Base-by-base conservation (phyloP, 179 eudicot genomes). In the Silene noctiflora region DNA sequence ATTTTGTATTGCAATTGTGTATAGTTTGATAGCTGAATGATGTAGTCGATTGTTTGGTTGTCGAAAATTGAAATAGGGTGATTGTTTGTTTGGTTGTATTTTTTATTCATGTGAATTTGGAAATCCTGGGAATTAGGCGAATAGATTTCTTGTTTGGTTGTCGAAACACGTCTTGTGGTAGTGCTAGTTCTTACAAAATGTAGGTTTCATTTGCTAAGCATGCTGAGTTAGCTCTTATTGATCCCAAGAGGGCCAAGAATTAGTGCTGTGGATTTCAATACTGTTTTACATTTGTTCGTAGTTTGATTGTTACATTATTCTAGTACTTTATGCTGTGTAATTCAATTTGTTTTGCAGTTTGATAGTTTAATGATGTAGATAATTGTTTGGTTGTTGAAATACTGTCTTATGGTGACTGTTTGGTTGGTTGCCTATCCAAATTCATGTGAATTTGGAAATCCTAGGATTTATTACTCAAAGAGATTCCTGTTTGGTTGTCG, bases 211-310 rank as follows among this genome's bases (percentile, higher is more conserved):
- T 10, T 48, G 4, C 14, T 14, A 48, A 48, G 13, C 13, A 7
- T 5, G 42, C 42, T 35, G 6, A 11, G 55, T 96, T 94, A 63
- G 98, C 98, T 61, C 96, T 89, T 74, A 80, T 92, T 61, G 97
- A 94, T 78, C 97, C 98, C 56, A 94, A 92, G 80, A 91, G 97
- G 12, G 98, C 97, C 14, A 94, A 92, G 82, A 90, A 97, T 92
- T 88, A 87, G 7, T 55, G 12, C 39, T 35, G 42, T 35, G 42
- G 42, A 35, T 35, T 35, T 29, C 33, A 29, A 29, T 29, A 1
- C 6, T 35, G 1, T 33, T 29, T 27, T 14, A 0, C 20, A 24
- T 76, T 7, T 13, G 53, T 27, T 56, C 0, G 31, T 12, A 0
- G 16, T 31, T 39, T n/a, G 5, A 42, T 74, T 14, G 22, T 71